Base-by-base conservation (phyloP, 306 rosid species). In the Canavalia ensiformis region DNA sequence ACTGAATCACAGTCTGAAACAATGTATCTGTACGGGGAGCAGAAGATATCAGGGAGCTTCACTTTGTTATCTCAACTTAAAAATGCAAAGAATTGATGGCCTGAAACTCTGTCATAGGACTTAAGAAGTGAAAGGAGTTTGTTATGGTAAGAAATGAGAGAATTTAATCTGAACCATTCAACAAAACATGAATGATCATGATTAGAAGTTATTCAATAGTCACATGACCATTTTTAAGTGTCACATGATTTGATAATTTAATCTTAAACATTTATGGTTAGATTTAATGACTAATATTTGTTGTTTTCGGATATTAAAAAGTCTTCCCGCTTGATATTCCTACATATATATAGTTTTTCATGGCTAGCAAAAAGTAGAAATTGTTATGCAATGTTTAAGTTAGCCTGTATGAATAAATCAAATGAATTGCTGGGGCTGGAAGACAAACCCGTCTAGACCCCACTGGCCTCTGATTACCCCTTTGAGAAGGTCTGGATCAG, bases 1-100 rank as follows among this genome's bases (percentile, higher is more conserved):
- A 93, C 81, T 10, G 97, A 93, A 81, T 94, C 98, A 77, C 94
- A 91, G 73, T 94, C 97, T 31, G 97, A 94, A 75, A 88, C 98
- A 70, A 94, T 89, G 56, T 93, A 93, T 71, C 97, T 90, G 88
- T 67, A 37, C 66, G 2, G 5, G 73, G 72, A 58, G 41, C 7
- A 74, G 34, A 71, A 52, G 8, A 5, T 29, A 50, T 57, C 5
- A 47, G 34, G 29, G 7, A 74, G n/a, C 18, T 79, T 74, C 59
- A 46, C 66, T 55, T 66, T 31, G 66, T 55, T 57, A 46, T 74
- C 77, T 70, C 64, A 34, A 28, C 35, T 57, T 33, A 68, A 74
- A 56, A 57, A 33, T 9, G 37, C 46, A 45, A 57, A 8, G 39
- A 68, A 56, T 35, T 50, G 51, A 50, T 1, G 3, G 0, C 37